phyloP scores from a whole-genome alignment of 768 basidiomycete species.

The Asterophora parasitica region DNA sequence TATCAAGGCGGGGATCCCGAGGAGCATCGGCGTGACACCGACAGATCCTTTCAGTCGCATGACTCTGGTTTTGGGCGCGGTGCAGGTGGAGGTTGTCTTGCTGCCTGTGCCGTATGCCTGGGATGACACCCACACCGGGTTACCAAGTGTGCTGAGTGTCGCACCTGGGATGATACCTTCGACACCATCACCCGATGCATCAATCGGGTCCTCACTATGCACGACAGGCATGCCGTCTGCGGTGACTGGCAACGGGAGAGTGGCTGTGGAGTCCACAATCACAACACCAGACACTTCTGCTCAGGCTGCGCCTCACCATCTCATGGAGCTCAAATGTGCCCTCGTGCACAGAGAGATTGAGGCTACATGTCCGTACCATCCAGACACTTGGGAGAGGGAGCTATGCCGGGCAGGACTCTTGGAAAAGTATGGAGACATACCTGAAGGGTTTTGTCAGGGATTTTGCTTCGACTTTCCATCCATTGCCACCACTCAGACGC shows the following conservation, averaged over 20 bases:
- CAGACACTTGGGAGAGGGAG: not conserved
- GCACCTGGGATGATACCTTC: no score
- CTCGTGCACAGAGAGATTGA: constrained; percentile 1
- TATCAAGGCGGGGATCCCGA: no score
- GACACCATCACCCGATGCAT: no score
- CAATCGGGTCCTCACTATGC: not conserved
- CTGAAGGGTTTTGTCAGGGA: constrained; percentile 11
- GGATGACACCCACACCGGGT: no score
- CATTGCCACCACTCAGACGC: constrained; percentile 12
- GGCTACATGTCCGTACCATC: not conserved
- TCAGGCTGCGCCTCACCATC: not conserved
- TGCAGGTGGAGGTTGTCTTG: no score
- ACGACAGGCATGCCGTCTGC: constrained; percentile 2
- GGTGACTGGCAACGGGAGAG: constrained; percentile 2
- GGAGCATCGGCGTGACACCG: no score
- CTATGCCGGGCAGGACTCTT: not conserved
- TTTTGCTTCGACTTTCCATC: constrained; percentile 15
- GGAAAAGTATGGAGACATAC: constrained; percentile 1
- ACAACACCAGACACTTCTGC: not conserved
- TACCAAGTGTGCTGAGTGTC: no score
- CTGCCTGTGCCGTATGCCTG: no score
- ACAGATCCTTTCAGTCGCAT: no score
- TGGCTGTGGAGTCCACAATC: not conserved
- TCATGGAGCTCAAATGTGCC: constrained; percentile 3
- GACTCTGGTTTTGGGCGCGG: no score